Evolutionary conservation across 2,329 filamentous ascomycete genomes (phyloP).

Genomic region (Acephala macrosclerotiorum): DNA sequence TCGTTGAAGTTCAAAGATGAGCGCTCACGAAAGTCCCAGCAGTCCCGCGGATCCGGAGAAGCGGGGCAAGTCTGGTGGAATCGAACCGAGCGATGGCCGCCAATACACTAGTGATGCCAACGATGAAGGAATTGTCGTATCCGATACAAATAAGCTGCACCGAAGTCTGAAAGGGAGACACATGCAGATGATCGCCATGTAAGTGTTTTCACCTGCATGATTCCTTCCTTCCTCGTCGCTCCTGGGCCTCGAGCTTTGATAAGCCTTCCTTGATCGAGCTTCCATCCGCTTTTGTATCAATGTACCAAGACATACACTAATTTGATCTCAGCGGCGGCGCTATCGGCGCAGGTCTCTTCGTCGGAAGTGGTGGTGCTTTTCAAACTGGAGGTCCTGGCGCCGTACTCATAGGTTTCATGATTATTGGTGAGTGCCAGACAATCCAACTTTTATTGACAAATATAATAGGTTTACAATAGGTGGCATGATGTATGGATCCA

Average conservation of each 20-base stretch:
- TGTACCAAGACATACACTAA: conserved; percentile 7
- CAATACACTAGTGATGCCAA: background rate
- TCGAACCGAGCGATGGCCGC: background rate
- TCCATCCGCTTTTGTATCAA: conserved; percentile 3
- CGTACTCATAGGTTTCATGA: conserved; percentile 21
- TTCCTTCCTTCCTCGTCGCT: background rate
- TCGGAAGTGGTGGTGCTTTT: conserved; percentile 50
- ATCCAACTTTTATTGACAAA: conserved; percentile 63
- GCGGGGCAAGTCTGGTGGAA: background rate
- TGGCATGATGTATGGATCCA: conserved; percentile 73
- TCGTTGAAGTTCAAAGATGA: conserved; percentile 3
- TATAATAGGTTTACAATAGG: conserved; percentile 68
- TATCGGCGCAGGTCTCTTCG: conserved; percentile 55
- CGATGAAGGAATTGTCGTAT: background rate
- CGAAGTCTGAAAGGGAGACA: conserved; percentile 59
- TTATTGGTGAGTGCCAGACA: conserved; percentile 60
- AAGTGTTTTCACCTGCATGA: conserved; percentile 1
- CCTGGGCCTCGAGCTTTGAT: background rate
- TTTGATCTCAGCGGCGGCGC: conserved; percentile 48
- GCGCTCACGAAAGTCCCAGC: conserved; percentile 3
- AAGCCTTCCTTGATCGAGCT: background rate
- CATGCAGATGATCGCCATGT: conserved; percentile 69
- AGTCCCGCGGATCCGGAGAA: conserved; percentile 5
- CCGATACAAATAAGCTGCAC: conserved; percentile 42
- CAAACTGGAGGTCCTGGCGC: conserved; percentile 42